Conservation (phyloP, 208 protist species). For the Leptomonas seymouri region DNA sequence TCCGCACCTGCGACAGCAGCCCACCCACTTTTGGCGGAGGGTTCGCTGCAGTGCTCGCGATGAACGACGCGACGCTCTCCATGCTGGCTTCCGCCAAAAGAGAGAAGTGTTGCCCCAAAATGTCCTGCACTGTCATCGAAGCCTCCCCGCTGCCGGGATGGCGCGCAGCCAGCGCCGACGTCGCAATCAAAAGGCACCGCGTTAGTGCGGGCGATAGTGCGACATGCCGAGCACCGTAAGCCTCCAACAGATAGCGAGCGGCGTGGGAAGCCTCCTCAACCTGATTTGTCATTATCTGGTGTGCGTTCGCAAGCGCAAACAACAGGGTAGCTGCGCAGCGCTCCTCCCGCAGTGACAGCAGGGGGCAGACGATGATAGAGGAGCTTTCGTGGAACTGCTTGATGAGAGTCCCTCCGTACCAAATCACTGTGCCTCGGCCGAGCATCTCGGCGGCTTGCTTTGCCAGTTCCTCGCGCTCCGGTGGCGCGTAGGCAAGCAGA, state of each 20-base stretch:
- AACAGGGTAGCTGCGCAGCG: conserved; percentile 11
- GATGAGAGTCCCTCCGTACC: conserved; percentile 23
- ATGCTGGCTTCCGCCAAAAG: not conserved
- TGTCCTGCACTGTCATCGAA: not conserved
- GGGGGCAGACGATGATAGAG: not conserved
- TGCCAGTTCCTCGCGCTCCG: conserved; percentile 23
- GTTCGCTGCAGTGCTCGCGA: not conserved
- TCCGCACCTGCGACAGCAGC: not conserved
- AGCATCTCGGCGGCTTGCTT: conserved; percentile 21
- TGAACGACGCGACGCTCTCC: not conserved
- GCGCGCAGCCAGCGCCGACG: not conserved
- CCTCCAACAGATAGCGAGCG: conserved; percentile 11
- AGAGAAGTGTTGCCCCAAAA: conserved; percentile 1
- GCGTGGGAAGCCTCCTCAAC: conserved; percentile 1
- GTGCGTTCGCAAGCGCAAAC: conserved; percentile 21
- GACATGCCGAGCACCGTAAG: not conserved
- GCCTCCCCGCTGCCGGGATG: not conserved
- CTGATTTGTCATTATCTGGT: not conserved
- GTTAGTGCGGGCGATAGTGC: conserved; percentile 18
- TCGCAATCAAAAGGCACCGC: not conserved
- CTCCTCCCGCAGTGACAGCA: conserved; percentile 16
- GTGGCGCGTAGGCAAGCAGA: conserved; percentile 13
- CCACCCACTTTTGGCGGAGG: not conserved
- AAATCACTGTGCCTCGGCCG: conserved; percentile 20
- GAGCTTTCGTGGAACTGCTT: conserved; percentile 9